Percentiles rank a stretch among this genome's conserved stretches.
Evolutionary conservation across 2,329 filamentous ascomycete genomes (phyloP).

Genomic region (Tolypocladium pustulatum): DNA sequence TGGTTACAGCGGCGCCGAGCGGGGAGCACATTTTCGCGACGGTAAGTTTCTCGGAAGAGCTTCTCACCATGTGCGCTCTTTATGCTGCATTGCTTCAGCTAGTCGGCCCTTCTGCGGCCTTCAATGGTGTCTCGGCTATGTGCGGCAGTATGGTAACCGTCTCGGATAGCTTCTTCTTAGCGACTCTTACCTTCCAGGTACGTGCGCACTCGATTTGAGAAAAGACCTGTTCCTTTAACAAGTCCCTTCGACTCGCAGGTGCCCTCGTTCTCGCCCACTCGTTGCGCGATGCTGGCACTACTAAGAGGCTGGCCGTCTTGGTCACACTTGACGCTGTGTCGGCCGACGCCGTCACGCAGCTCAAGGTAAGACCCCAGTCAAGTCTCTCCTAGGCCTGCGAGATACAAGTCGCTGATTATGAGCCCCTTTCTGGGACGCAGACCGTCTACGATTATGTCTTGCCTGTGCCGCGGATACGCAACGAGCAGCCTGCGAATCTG

Average conservation of each 20-base stretch:
- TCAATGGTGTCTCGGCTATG: background rate
- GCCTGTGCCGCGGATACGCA: constrained; percentile 70
- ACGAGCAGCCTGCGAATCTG: constrained; percentile 69
- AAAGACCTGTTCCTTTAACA: constrained; percentile 1
- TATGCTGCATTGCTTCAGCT: background rate
- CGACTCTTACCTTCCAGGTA: constrained; percentile 89
- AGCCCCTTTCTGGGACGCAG: constrained; percentile 28
- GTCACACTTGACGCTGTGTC: constrained; percentile 74
- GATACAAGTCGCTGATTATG: background rate
- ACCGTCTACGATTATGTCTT: constrained; percentile 81
- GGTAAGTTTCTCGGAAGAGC: constrained; percentile 27
- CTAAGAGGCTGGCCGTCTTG: constrained; percentile 75
- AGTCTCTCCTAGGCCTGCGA: background rate
- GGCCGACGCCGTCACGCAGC: constrained; percentile 62
- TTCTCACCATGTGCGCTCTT: background rate
- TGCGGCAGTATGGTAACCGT: background rate
- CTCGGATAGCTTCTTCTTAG: constrained; percentile 69
- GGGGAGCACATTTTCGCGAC: constrained; percentile 46
- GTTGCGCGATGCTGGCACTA: constrained; percentile 78
- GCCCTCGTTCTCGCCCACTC: constrained; percentile 92
- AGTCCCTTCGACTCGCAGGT: constrained; percentile 39
- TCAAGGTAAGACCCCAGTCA: constrained; percentile 48
- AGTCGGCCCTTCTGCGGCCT: background rate
- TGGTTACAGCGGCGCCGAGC: constrained; percentile 16
- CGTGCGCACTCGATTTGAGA: constrained; percentile 9